Percentiles rank a stretch among this genome's conserved stretches.
phyloP scores from a whole-genome alignment of 2,329 filamentous ascomycete species.

The Pyricularia pennisetigena region DNA sequence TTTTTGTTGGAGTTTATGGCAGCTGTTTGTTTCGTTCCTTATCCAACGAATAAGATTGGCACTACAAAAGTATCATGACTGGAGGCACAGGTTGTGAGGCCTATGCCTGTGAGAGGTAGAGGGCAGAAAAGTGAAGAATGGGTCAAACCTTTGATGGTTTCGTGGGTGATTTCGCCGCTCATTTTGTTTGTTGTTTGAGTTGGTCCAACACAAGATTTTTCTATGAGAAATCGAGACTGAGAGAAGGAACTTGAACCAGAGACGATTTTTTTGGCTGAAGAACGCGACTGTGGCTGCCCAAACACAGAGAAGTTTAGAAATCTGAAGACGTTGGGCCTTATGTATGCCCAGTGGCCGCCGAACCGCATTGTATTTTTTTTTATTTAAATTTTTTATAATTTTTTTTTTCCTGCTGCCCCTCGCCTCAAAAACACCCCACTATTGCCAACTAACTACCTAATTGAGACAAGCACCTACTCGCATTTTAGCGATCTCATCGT shows the following conservation, averaged over 20 bases:
- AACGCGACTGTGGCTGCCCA: neutral
- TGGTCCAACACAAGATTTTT: neutral
- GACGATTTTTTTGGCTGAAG: neutral
- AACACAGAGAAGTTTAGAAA: neutral
- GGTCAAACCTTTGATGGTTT: slow-evolving; percentile 61
- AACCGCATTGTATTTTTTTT: neutral
- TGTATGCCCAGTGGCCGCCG: neutral
- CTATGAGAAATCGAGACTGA: neutral
- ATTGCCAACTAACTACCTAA: neutral
- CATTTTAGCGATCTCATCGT: neutral
- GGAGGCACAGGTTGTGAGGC: neutral
- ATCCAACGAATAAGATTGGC: neutral
- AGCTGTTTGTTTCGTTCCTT: neutral
- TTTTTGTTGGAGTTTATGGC: neutral
- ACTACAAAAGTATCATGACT: slow-evolving; percentile 3
- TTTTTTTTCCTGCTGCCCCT: neutral
- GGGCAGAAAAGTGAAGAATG: slow-evolving; percentile 9
- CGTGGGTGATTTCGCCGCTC: slow-evolving; percentile 58
- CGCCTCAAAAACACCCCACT: neutral
- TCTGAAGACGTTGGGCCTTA: neutral
- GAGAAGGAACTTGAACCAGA: neutral
- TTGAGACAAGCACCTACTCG: neutral
- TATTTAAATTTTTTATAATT: neutral
- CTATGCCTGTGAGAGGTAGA: neutral
- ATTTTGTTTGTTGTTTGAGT: slow-evolving; percentile 28